Base-by-base conservation (phyloP, 257 asterid genomes). In the Eustoma russellianum region DNA sequence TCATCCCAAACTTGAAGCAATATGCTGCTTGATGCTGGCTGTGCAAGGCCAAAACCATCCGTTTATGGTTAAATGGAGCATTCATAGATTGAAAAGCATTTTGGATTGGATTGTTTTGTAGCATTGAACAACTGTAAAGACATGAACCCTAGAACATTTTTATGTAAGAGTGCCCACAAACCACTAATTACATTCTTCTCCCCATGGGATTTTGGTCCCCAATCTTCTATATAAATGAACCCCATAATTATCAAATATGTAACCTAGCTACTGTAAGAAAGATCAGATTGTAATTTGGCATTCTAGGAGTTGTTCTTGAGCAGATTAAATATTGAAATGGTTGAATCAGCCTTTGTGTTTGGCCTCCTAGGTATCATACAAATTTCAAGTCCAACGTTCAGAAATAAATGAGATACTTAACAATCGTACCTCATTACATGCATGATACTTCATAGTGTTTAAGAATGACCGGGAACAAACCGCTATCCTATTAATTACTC, bases 351-450 rank as follows among this genome's bases (percentile, higher is more conserved):
- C 51, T 73, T 76, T 58, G 58, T 67, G 15, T 76, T 79, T 64
- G 86, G 86, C 66, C 67, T 79, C 33, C 70, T 76, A 61, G 88
- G 88, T 80, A 14, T 3, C 3, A 24, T 24, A 1, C 30, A 24
- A 24, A 4, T 24, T 24, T 24, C 0, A 24, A 24, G 30, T 24
- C 2, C 30, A 24, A 19, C 3, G 28, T 19, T 19, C 28, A 19
- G 1, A 19, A 19, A 19, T 19, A 19, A 19, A 1, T 1, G 3
- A 3, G 3, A 3, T 19, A 1, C 3, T 19, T 1, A 19, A 19
- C 1, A 1, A 1, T 1, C 3, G 3, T 19, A 19, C 3, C 28
- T 1, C 3, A 19, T 19, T 19, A 19, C 28, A 19, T 19, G 30
- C 30, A 24, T 24, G 30, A 24, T 24, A 24, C 30, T 24, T 24